Evolutionary conservation across 176 grass and related monocot genomes (phyloP).

Genomic region (Tillandsia leiboldiana): DNA sequence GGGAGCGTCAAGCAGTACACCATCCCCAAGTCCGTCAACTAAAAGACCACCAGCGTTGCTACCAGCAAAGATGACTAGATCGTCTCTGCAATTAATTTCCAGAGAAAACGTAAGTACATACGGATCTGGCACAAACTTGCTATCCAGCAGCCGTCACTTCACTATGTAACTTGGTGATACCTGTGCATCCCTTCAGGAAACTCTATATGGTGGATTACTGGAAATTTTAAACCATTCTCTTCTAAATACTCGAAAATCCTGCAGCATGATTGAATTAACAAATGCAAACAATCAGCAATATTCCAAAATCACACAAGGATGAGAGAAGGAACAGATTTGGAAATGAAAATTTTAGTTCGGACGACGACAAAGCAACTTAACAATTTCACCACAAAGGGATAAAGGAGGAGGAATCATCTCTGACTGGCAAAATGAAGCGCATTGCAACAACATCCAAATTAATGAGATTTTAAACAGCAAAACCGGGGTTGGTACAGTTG

Average conservation of each 20-base stretch:
- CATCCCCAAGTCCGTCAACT: slow-evolving; percentile 93
- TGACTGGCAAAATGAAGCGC: background rate
- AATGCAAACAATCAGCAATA: background rate
- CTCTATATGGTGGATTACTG: slow-evolving; percentile 84
- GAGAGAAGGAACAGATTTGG: no score
- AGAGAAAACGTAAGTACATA: slow-evolving; percentile 22
- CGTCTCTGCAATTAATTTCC: slow-evolving; percentile 52
- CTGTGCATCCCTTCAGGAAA: slow-evolving; percentile 55
- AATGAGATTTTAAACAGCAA: background rate
- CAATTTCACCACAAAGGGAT: slow-evolving; percentile 4
- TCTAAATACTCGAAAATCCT: slow-evolving; percentile 88
- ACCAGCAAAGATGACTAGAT: slow-evolving; percentile 85
- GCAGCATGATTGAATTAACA: slow-evolving; percentile 20
- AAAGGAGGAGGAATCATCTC: no score
- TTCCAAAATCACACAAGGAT: no score
- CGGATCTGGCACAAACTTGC: no score
- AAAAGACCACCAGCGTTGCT: slow-evolving; percentile 74
- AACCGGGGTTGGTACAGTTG: background rate
- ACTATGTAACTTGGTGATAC: slow-evolving; percentile 15
- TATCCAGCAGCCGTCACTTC: no score
- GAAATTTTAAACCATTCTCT: slow-evolving; percentile 62
- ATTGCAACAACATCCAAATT: background rate
- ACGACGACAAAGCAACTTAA: no score
- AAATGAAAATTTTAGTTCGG: no score
- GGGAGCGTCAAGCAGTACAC: slow-evolving; percentile 69